These are phyloP conservation scores for Nannochloropsis oceanica DNA, from an alignment of 108 stramenopile genomes.

Conservation along the genomic window DNA sequence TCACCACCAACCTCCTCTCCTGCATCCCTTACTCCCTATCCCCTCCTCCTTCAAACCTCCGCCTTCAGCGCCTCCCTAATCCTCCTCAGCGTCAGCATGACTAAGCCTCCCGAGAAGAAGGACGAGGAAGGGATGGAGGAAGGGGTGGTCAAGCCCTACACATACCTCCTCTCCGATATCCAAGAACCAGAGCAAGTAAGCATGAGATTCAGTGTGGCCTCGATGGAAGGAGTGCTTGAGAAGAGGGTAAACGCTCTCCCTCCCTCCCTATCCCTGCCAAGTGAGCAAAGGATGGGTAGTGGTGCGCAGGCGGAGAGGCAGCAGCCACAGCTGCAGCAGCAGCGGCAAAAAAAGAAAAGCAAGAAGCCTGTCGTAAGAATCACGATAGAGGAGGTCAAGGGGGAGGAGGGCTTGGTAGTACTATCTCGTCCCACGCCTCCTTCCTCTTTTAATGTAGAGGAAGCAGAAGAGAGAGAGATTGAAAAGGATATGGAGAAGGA, in stretches of 20 bases:
- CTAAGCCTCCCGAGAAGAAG: neutral
- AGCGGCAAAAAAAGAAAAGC: neutral
- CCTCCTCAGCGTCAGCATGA: neutral
- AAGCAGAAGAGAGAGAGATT: neutral
- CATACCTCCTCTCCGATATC: neutral
- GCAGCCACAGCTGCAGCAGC: neutral
- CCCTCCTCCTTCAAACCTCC: neutral
- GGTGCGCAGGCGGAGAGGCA: neutral
- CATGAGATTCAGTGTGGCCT: neutral
- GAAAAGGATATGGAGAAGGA: neutral
- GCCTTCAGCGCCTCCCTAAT: neutral
- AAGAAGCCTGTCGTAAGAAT: neutral
- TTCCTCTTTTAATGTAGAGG: neutral
- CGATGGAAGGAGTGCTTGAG: neutral
- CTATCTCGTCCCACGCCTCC: neutral
- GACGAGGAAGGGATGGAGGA: neutral
- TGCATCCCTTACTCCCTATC: neutral
- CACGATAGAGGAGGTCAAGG: neutral
- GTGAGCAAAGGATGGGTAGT: neutral
- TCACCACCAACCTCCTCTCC: neutral
- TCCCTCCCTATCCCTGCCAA: neutral
- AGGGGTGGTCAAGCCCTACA: neutral
- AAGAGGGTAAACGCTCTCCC: neutral
- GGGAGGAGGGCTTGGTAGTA: neutral
- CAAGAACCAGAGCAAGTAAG: neutral